Conservation (phyloP, 495 filamentous ascomycete species). For the Aspergillus panamensis region DNA sequence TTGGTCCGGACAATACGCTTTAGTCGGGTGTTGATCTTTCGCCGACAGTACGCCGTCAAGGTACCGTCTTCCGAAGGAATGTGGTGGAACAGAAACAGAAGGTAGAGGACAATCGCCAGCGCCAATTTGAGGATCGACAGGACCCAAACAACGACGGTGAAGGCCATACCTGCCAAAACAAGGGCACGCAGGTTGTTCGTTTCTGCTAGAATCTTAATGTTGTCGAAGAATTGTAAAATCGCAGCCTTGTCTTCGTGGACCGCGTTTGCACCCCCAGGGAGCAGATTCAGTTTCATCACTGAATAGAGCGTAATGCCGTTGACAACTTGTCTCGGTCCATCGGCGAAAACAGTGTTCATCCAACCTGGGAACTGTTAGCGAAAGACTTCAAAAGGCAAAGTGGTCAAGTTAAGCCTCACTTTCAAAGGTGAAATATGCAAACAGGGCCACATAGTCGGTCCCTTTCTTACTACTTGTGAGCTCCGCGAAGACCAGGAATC, state of each 20-base stretch:
- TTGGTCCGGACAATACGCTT: conserved; percentile 75
- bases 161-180: conserved; percentile 83
- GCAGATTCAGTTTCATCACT: conserved; percentile 65
- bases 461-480: conserved; percentile 90
- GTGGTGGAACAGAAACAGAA: conserved; percentile 85
- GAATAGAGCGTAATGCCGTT: conserved; percentile 86
- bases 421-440: conserved; percentile 93
- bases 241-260: conserved; percentile 43
- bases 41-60: conserved; percentile 77
- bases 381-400: neutral
- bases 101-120: conserved; percentile 69
- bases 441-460: conserved; percentile 85
- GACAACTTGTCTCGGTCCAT: conserved; percentile 84
- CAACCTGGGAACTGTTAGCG: conserved; percentile 57
- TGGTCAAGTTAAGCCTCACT: conserved; percentile 46
- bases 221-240: conserved; percentile 66
- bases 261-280: conserved; percentile 55
- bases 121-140: conserved; percentile 72
- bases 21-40: conserved; percentile 81
- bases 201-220: conserved; percentile 65
- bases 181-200: conserved; percentile 72
- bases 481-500: conserved; percentile 89
- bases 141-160: conserved; percentile 87
- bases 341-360: conserved; percentile 81
- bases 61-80: conserved; percentile 77